Evolutionary conservation across 2,329 filamentous ascomycete species (phyloP).

Genomic region (Hypoxylon sp.): DNA sequence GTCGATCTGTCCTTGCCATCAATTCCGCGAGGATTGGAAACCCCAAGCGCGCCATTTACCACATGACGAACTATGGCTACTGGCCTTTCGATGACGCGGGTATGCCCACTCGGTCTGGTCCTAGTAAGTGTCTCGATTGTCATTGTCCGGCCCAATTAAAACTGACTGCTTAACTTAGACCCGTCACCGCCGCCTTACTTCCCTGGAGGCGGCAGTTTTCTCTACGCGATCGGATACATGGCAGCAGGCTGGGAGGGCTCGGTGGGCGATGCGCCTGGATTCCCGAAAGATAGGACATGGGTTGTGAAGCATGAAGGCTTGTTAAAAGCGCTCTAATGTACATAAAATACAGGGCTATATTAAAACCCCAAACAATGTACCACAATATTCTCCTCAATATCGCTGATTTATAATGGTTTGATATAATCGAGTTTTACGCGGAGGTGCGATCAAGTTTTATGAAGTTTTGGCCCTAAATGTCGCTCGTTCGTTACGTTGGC

Average conservation of each 20-base stretch:
- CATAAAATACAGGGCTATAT: too few species aligned
- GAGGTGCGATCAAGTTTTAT: not conserved
- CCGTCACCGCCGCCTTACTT: conserved; percentile 55
- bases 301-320: conserved; percentile 56
- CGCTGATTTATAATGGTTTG: too few species aligned
- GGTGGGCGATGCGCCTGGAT: conserved; percentile 54
- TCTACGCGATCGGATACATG: conserved; percentile 58
- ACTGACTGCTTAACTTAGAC: conserved; percentile 13
- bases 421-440: not conserved
- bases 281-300: conserved; percentile 56
- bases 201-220: conserved; percentile 57
- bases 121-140: conserved; percentile 23
- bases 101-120: conserved; percentile 35
- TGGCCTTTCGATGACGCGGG: conserved; percentile 59
- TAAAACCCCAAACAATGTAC: too few species aligned
- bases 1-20: conserved; percentile 63
- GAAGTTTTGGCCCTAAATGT: too few species aligned
- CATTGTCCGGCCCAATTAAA: not conserved
- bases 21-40: conserved; percentile 61
- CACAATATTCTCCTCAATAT: too few species aligned
- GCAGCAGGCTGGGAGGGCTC: conserved; percentile 53
- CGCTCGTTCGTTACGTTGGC: not conserved
- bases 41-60: conserved; percentile 58
- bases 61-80: conserved; percentile 59
- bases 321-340: conserved; percentile 53